Conservation (phyloP, 2,329 filamentous ascomycete genomes). For the Tolypocladium ophioglossoides region DNA sequence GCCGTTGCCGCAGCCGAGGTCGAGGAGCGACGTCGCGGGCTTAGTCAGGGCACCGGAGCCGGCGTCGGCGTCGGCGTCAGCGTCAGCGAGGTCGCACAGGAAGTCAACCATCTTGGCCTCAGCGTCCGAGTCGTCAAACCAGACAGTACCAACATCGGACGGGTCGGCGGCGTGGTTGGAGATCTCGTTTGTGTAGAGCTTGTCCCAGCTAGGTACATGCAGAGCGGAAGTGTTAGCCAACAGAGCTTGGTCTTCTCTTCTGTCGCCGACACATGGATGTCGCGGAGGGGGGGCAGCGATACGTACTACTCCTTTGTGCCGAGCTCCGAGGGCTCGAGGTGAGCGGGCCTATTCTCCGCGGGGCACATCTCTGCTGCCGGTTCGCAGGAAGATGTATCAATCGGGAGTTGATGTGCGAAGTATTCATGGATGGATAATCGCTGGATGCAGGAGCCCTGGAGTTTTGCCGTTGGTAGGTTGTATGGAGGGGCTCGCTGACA, state of each 20-base stretch:
- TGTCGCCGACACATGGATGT: too few species aligned
- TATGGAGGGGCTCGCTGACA: not conserved
- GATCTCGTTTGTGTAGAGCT: conserved; percentile 61
- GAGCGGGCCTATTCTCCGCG: conserved; percentile 12
- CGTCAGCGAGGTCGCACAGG: conserved; percentile 36
- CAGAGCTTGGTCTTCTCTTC: too few species aligned
- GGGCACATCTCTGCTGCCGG: not conserved
- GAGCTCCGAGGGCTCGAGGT: conserved; percentile 66
- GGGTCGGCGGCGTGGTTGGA: conserved; percentile 62
- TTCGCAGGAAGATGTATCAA: not conserved
- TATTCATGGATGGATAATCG: not conserved
- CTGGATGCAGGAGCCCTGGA: not conserved
- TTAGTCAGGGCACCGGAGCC: conserved; percentile 5
- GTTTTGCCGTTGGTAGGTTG: not conserved
- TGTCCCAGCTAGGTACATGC: conserved; percentile 53
- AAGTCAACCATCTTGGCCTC: conserved; percentile 69
- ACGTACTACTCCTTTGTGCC: conserved; percentile 87
- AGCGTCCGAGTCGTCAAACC: conserved; percentile 91
- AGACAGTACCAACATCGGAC: conserved; percentile 76
- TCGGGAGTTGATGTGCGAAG: not conserved
- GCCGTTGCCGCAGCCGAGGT: conserved; percentile 91
- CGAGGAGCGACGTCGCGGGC: conserved; percentile 54
- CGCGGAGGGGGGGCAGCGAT: not conserved
- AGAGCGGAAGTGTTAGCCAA: not conserved
- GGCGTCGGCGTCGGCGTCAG: not conserved